These are phyloP conservation scores for Fusarium tjaetaba DNA, from an alignment of 2,329 filamentous ascomycete genomes.

Conservation along the genomic window DNA sequence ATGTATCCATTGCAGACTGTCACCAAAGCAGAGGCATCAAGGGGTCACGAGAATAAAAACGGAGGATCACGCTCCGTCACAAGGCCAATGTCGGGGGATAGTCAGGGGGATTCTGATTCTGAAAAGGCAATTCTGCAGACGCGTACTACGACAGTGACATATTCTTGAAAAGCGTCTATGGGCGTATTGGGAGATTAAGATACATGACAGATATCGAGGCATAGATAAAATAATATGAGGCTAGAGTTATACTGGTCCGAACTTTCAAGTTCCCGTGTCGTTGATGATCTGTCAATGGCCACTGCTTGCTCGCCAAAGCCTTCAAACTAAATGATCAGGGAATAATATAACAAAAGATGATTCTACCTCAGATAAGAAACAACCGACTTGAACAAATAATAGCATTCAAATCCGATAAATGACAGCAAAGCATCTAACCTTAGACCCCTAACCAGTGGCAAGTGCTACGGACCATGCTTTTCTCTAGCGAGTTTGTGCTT, in stretches of 20 bases:
- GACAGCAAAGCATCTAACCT: too few species aligned
- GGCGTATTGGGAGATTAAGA: not conserved
- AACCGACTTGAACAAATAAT: too few species aligned
- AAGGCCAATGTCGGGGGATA: not conserved
- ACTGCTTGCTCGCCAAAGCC: not conserved
- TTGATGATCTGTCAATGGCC: too few species aligned
- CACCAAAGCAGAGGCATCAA: constrained; percentile 1
- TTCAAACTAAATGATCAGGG: too few species aligned
- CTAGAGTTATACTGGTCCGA: not conserved
- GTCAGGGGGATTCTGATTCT: constrained; percentile 11
- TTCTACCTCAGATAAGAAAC: not conserved
- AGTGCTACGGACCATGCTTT: too few species aligned
- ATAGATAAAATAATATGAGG: not conserved
- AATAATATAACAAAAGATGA: not conserved
- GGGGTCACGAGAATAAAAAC: not conserved
- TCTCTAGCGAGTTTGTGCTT: too few species aligned
- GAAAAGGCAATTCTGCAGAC: constrained; percentile 23
- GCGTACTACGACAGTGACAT: constrained; percentile 3
- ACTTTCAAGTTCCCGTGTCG: not conserved
- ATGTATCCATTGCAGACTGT: constrained; percentile 20
- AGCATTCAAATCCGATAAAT: too few species aligned
- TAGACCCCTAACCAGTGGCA: too few species aligned
- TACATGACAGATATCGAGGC: not conserved
- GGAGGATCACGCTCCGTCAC: not conserved
- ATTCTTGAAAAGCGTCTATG: not conserved